Evolutionary conservation across 345 rosid genomes (phyloP).

Genomic region (Eutrema heterophyllum): DNA sequence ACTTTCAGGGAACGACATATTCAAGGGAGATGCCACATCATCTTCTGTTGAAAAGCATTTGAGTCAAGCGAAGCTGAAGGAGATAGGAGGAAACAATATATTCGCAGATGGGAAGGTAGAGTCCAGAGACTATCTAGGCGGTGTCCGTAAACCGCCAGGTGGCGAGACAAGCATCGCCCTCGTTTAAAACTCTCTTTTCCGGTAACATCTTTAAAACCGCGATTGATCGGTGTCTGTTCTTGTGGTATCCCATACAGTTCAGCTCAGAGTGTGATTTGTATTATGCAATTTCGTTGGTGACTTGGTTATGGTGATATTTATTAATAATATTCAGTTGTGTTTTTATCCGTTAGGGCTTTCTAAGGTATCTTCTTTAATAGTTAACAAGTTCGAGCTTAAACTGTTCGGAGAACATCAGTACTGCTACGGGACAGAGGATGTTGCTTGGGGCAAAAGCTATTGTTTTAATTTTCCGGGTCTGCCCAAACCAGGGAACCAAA

Average conservation of each 20-base stretch:
- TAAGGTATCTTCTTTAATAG: not conserved
- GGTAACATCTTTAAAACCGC: slow-evolving; percentile 17
- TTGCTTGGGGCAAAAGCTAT: not conserved
- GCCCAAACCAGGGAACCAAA: not conserved
- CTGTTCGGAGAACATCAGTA: not conserved
- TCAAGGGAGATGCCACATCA: slow-evolving; percentile 63
- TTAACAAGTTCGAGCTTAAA: not conserved
- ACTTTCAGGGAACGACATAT: slow-evolving; percentile 82
- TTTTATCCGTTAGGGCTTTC: slow-evolving; percentile 2
- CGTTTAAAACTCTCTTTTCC: slow-evolving; percentile 40
- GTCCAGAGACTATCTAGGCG: slow-evolving; percentile 85
- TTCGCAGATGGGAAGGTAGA: slow-evolving; percentile 89
- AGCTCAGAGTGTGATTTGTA: slow-evolving; percentile 34
- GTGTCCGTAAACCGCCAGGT: slow-evolving; percentile 97
- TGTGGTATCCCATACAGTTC: slow-evolving; percentile 27
- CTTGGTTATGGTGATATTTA: not conserved
- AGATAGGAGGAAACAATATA: slow-evolving; percentile 81
- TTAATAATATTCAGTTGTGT: slow-evolving; percentile 1
- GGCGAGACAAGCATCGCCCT: slow-evolving; percentile 95
- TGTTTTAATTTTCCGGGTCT: not conserved
- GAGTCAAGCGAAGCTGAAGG: slow-evolving; percentile 68
- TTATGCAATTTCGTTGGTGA: slow-evolving; percentile 23
- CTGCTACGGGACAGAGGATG: not conserved
- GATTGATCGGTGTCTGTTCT: slow-evolving; percentile 25
- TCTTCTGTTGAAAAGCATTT: slow-evolving; percentile 57